phyloP scores from a whole-genome alignment of 139 green algal species.

The Chlamydomonas sp. region DNA sequence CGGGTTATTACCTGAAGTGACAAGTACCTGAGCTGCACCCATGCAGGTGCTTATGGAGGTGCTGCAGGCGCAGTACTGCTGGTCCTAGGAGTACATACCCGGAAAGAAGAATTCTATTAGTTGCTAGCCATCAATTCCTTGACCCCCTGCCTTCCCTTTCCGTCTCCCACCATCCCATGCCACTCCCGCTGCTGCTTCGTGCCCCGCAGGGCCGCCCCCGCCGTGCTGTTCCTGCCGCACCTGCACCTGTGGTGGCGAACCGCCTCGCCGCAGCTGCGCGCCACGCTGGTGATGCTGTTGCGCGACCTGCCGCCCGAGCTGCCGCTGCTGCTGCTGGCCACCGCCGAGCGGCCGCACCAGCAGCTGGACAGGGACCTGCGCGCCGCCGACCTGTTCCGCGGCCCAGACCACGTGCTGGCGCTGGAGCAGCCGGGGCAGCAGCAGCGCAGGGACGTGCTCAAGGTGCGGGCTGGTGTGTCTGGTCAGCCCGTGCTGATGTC shows the following conservation, averaged over 20 bases:
- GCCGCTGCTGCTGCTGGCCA: slow-evolving; percentile 91
- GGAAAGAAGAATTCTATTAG: too few relatives aligned
- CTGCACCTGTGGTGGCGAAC: slow-evolving; percentile 75
- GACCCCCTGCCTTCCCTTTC: too few relatives aligned
- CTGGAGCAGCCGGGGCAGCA: slow-evolving; percentile 35
- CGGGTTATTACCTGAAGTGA: too few relatives aligned
- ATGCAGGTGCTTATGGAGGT: too few relatives aligned
- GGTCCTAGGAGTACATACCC: too few relatives aligned
- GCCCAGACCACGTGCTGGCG: slow-evolving; percentile 26
- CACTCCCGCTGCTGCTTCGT: background rate
- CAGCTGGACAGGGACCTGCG: slow-evolving; percentile 49
- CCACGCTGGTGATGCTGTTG: slow-evolving; percentile 84
- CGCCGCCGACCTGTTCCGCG: background rate
- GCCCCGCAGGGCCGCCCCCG: slow-evolving; percentile 73
- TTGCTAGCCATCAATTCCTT: too few relatives aligned
- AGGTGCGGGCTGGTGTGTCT: background rate
- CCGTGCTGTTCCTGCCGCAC: slow-evolving; percentile 92
- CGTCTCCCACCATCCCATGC: too few relatives aligned
- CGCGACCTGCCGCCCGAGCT: slow-evolving; percentile 82
- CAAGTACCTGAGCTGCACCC: too few relatives aligned
- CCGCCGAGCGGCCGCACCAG: slow-evolving; percentile 62
- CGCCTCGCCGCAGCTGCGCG: slow-evolving; percentile 74
- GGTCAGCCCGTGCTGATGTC: too few relatives aligned
- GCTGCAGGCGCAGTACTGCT: too few relatives aligned
- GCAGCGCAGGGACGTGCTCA: slow-evolving; percentile 53